phyloP scores from a whole-genome alignment of 208 protist species.

The Wallacemonas sp. region DNA sequence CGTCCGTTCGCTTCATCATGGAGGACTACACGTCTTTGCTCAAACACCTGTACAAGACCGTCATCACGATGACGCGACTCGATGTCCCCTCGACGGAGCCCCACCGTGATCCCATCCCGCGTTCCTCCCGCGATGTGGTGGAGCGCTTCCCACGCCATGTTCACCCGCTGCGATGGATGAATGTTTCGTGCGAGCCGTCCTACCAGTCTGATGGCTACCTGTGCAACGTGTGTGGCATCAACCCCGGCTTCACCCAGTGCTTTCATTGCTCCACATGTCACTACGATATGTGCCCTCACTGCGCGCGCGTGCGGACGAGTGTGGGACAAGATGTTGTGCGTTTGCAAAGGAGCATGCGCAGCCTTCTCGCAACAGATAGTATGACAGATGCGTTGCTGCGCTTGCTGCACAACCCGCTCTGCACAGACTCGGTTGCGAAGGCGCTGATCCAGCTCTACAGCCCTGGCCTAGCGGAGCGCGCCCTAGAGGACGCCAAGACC shows the following conservation, averaged over 20 bases:
- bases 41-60: conserved; percentile 1
- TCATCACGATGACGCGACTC: conserved; percentile 18
- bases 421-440: conserved; percentile 34
- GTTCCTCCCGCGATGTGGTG: conserved; percentile 24
- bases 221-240: conserved; percentile 66
- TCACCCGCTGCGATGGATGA: conserved; percentile 68
- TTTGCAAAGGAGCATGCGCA: conserved; percentile 41
- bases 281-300: conserved; percentile 73
- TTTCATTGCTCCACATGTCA: conserved; percentile 70
- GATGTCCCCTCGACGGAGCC: conserved; percentile 28
- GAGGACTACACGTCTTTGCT: conserved; percentile 8
- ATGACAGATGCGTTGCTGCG: conserved; percentile 28
- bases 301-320: conserved; percentile 48
- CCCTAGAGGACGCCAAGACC: conserved; percentile 4
- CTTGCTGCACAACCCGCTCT: conserved; percentile 54
- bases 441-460: conserved; percentile 46
- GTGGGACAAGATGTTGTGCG: conserved; percentile 39
- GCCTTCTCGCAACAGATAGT: conserved; percentile 21
- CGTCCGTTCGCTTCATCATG: not conserved
- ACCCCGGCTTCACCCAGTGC: conserved; percentile 37
- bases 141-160: conserved; percentile 66
- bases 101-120: conserved; percentile 22
- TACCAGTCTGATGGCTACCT: conserved; percentile 54
- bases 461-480: conserved; percentile 58
- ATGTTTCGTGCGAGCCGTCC: conserved; percentile 28